Evolutionary conservation across 352 stramenopile genomes (phyloP), one percentile per base, ranked within the genome.

Genomic region (Phytophthora meadii): DNA sequence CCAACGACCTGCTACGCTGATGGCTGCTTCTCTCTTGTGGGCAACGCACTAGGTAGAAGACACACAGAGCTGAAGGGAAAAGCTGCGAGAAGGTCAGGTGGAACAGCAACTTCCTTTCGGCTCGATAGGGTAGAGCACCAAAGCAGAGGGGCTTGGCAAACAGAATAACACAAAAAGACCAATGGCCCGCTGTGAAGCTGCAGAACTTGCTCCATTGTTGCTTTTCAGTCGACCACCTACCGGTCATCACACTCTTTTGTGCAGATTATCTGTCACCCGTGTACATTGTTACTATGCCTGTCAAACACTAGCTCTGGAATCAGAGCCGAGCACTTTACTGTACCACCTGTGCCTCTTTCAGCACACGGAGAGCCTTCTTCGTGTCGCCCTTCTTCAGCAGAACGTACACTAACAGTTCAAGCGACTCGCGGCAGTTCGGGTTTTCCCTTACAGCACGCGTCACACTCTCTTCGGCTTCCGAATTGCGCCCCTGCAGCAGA

Each of bases 351-450:
- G 88, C 88, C 70, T 94, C 88, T 77, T 94, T 94, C 40, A 96
- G 67, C 50, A 96, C 86, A 19, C 87, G 88, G 70, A 93, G 70
- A 28, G 88, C 86, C 66, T 96, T 96, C 78, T 94, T 96, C 62
- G 86, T 89, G 61, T 94, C 86, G 19, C 84, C 86, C 76, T 96
- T 96, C 79, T 92, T 93, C 47, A 96, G 68, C 59, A 94, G 69
- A 53, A 96, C 87, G 72, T 96, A 96, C 54, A 96, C 88, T 73
- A 96, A 75, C 37, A 94, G 67, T 66, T 94, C 84, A 27, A 96
- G 79, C 61, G 88, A 93, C 65, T 93, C 86, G 45, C 84, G 84
- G 61, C 83, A 94, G 53, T 87, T 89, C 7, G 84, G 82, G 56
- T 88, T 93, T 76, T 92, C 82, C 40, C 88, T 78, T 28, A 96